phyloP scores from a whole-genome alignment of 352 stramenopile genomes.

The Globisporangium cederbergense region DNA sequence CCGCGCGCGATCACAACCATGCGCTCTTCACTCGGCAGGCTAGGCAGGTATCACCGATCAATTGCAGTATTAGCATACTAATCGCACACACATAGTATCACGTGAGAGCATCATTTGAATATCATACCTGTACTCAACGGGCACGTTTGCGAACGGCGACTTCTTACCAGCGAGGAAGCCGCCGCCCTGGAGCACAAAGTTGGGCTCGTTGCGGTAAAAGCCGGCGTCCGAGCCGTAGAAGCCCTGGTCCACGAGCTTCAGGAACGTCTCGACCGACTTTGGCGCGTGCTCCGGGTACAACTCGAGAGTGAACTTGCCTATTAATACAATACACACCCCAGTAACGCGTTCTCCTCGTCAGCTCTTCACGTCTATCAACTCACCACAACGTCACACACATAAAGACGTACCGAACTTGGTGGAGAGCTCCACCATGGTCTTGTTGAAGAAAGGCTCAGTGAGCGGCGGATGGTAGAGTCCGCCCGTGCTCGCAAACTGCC shows the following conservation, averaged over 20 bases:
- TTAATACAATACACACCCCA: background rate
- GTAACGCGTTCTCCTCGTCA: background rate
- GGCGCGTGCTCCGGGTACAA: slow-evolving; percentile 77
- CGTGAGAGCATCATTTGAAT: background rate
- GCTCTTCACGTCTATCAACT: slow-evolving; percentile 6
- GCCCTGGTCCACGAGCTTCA: slow-evolving; percentile 53
- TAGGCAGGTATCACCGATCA: slow-evolving; percentile 16
- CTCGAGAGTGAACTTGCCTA: slow-evolving; percentile 72
- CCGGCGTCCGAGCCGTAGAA: slow-evolving; percentile 74
- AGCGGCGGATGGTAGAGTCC: slow-evolving; percentile 37
- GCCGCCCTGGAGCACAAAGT: slow-evolving; percentile 76
- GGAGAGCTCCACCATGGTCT: slow-evolving; percentile 77
- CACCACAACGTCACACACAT: background rate
- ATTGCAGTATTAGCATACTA: background rate
- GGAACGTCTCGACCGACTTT: slow-evolving; percentile 68
- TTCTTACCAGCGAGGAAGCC: slow-evolving; percentile 69
- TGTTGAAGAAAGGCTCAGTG: slow-evolving; percentile 65
- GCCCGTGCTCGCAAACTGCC: slow-evolving; percentile 49
- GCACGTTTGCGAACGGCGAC: slow-evolving; percentile 63
- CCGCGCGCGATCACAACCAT: slow-evolving; percentile 81
- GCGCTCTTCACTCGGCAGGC: slow-evolving; percentile 66
- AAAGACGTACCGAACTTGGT: slow-evolving; percentile 61
- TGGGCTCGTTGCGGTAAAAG: slow-evolving; percentile 85
- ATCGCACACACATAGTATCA: background rate
- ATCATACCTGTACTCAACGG: slow-evolving; percentile 73